A percentile compares a stretch with the other conserved stretches of the same genome.
These are phyloP conservation scores for Alectoria sarmentosa DNA, from an alignment of 495 filamentous ascomycete genomes.

Conservation along the genomic window DNA sequence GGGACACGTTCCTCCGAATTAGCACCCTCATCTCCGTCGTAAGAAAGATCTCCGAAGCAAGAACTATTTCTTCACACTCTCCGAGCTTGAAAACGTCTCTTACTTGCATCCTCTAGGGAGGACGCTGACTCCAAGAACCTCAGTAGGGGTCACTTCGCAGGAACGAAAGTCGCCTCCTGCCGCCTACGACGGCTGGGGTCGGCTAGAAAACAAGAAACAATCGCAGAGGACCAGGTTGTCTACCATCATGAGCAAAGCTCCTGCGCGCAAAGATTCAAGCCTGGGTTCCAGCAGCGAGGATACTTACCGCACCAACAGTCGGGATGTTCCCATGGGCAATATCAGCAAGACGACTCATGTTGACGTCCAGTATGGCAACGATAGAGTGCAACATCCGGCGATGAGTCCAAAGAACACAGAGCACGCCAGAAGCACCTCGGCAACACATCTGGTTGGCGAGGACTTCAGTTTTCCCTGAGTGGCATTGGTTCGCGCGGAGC, in stretches of 20 bases:
- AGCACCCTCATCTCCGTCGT: not conserved
- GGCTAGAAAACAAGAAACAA: conserved; percentile 7
- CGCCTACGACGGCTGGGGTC: conserved; percentile 15
- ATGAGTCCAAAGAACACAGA: conserved; percentile 8
- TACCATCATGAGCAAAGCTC: conserved; percentile 1
- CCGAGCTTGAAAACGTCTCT: not conserved
- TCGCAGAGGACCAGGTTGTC: not conserved
- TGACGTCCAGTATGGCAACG: conserved; percentile 9
- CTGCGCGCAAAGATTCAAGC: not conserved
- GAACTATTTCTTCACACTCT: not conserved
- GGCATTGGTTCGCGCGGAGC: not conserved
- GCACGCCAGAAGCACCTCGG: conserved; percentile 7
- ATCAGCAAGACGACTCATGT: conserved; percentile 18
- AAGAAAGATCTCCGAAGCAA: not conserved
- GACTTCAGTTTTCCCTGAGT: conserved; percentile 7
- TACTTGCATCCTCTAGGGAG: not conserved
- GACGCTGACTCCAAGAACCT: not conserved
- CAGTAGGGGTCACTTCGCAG: not conserved
- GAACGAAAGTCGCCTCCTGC: not conserved
- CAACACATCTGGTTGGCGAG: conserved; percentile 8
- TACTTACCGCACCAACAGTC: conserved; percentile 2
- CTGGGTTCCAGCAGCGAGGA: not conserved
- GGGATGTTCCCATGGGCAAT: conserved; percentile 8
- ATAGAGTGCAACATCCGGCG: not conserved
- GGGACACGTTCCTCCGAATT: too few species aligned